Percentiles rank a stretch among this genome's conserved stretches.
phyloP scores from a whole-genome alignment of 768 basidiomycete species.

The Agaricus subrufescens region DNA sequence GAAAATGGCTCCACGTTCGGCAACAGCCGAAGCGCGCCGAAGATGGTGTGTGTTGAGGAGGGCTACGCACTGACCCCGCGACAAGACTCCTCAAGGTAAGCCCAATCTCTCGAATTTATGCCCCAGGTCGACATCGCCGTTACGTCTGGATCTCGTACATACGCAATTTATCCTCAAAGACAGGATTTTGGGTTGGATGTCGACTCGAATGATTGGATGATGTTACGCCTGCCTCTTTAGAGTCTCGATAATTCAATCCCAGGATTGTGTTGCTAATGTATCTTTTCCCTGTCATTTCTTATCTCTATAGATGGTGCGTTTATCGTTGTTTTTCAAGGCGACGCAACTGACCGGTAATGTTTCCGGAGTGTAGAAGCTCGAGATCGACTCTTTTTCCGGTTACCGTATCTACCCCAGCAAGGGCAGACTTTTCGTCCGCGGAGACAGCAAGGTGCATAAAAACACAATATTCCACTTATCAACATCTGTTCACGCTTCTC shows the following conservation, averaged over 20 bases:
- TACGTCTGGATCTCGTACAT: background rate
- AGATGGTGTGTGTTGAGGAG: constrained; percentile 8
- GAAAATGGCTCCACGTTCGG: background rate
- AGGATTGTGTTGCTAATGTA: constrained; percentile 11
- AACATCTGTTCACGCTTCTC: background rate
- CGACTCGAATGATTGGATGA: constrained; percentile 29
- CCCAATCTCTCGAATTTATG: constrained; percentile 7
- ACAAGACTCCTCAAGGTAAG: constrained; percentile 16
- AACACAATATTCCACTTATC: no score
- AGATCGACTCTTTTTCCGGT: constrained; percentile 97
- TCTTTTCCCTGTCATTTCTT: constrained; percentile 9
- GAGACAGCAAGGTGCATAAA: constrained; percentile 82
- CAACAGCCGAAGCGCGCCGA: background rate
- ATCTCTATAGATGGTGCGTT: constrained; percentile 38
- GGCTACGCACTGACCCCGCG: constrained; percentile 7
- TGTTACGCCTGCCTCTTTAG: constrained; percentile 5
- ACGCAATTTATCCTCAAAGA: constrained; percentile 9
- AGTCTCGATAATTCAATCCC: background rate
- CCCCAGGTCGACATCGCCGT: background rate
- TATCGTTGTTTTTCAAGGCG: background rate
- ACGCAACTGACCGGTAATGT: constrained; percentile 13
- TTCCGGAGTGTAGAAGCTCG: constrained; percentile 73
- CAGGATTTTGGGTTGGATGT: constrained; percentile 38
- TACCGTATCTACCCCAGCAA: constrained; percentile 97
- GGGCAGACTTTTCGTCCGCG: constrained; percentile 93